These are phyloP conservation scores for Trichoderma cornu-damae DNA, from an alignment of 2,329 filamentous ascomycete species.

Conservation along the genomic window DNA sequence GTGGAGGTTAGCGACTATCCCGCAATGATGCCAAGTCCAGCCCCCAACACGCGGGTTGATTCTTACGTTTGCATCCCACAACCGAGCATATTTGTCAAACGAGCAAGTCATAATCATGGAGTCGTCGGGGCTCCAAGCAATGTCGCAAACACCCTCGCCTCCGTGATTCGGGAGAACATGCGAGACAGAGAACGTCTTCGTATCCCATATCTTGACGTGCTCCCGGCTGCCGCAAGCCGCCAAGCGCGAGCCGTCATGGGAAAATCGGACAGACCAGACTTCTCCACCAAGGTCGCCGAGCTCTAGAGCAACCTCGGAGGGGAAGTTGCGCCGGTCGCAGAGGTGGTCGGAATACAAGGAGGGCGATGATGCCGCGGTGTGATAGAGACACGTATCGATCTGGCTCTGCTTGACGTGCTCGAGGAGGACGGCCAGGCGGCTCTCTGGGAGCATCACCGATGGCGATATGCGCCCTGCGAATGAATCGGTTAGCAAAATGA, in stretches of 20 bases:
- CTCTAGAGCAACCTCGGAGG: constrained; percentile 64
- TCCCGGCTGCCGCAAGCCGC: constrained; percentile 77
- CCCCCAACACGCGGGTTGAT: not conserved
- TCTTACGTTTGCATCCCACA: constrained; percentile 69
- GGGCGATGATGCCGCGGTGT: constrained; percentile 72
- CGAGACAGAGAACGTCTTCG: constrained; percentile 60
- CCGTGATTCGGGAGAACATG: constrained; percentile 59
- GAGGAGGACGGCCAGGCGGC: constrained; percentile 74
- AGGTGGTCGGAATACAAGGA: constrained; percentile 85
- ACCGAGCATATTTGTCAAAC: constrained; percentile 63
- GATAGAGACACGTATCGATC: constrained; percentile 78
- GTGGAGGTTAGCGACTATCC: not conserved
- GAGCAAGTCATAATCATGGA: constrained; percentile 79
- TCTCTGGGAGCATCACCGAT: constrained; percentile 93
- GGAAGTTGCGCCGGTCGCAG: constrained; percentile 77
- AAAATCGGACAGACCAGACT: constrained; percentile 89
- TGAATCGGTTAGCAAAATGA: constrained; percentile 22
- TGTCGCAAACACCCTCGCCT: constrained; percentile 63
- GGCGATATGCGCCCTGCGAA: constrained; percentile 78
- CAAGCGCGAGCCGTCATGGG: constrained; percentile 74
- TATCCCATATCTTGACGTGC: constrained; percentile 76
- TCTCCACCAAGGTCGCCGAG: constrained; percentile 71
- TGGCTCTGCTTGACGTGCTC: constrained; percentile 80
- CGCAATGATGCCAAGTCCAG: not conserved
- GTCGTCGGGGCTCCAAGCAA: constrained; percentile 91